Evolutionary conservation across 2,329 filamentous ascomycete genomes (phyloP).

Genomic region (Trichophyton rubrum): DNA sequence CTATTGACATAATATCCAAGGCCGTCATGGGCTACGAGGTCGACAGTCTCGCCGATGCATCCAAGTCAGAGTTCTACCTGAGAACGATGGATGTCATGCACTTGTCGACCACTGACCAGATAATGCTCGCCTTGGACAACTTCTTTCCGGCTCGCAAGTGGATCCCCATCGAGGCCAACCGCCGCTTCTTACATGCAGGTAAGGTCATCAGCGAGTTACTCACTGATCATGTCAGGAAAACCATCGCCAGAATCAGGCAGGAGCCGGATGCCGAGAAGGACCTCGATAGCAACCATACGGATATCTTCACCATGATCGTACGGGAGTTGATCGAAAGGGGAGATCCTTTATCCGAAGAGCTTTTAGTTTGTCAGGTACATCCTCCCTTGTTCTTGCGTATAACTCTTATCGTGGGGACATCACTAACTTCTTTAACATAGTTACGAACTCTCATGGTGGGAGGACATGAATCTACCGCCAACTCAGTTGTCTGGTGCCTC

Average conservation of each 20-base stretch:
- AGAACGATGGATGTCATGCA: background rate
- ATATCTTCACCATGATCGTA: conserved; percentile 5
- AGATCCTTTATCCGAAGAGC: background rate
- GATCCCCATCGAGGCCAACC: conserved; percentile 5
- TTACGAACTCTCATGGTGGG: background rate
- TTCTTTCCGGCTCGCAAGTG: conserved; percentile 1
- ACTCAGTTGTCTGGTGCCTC: background rate
- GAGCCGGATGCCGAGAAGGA: background rate
- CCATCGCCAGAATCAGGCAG: background rate
- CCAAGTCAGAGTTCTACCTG: background rate
- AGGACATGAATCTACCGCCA: conserved; percentile 4
- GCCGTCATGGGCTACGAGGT: conserved; percentile 1
- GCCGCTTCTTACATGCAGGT: conserved; percentile 2
- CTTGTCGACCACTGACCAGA: background rate
- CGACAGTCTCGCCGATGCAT: background rate
- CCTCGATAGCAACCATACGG: background rate
- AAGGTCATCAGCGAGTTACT: background rate
- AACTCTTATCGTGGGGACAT: background rate
- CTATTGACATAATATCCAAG: conserved; percentile 1
- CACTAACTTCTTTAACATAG: no score
- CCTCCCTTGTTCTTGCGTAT: background rate
- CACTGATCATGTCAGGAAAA: background rate
- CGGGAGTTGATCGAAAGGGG: background rate
- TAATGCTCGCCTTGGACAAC: conserved; percentile 1
- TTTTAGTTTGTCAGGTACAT: conserved; percentile 3